These are phyloP conservation scores for Crithidia brevicula DNA, from an alignment of 208 protist species.

Conservation along the genomic window DNA sequence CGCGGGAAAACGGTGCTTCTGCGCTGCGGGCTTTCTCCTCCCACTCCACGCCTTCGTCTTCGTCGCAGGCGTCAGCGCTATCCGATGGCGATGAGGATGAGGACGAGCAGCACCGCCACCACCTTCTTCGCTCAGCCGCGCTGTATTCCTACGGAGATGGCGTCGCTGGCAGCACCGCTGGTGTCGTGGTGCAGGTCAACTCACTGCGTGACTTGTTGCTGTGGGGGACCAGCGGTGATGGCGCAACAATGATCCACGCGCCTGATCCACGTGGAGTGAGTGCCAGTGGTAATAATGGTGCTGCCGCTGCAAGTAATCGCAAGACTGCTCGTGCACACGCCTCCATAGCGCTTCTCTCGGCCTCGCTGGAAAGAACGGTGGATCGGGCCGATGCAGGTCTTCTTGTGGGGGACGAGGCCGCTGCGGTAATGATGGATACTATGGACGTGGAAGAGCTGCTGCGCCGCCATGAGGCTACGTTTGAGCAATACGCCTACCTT, in stretches of 20 bases:
- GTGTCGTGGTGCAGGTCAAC: constrained; percentile 21
- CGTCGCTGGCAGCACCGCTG: neutral
- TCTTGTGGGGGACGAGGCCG: neutral
- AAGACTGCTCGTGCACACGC: neutral
- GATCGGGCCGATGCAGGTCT: neutral
- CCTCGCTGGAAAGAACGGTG: neutral
- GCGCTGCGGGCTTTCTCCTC: neutral
- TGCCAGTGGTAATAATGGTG: neutral
- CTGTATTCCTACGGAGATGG: constrained; percentile 4
- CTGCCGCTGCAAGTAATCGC: neutral
- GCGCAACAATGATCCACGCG: no score
- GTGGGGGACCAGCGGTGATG: constrained; percentile 4
- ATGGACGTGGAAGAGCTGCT: constrained; percentile 16
- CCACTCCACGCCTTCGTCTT: neutral
- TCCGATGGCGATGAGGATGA: constrained; percentile 2
- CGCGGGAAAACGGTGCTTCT: neutral
- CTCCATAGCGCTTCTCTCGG: neutral
- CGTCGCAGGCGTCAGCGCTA: neutral
- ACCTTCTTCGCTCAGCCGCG: constrained; percentile 21
- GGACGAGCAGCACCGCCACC: constrained; percentile 17
- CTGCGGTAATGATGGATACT: neutral
- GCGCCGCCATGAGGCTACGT: constrained; percentile 17
- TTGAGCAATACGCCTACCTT: constrained; percentile 35
- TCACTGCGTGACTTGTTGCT: constrained; percentile 15
- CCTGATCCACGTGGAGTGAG: no score